These are phyloP conservation scores for Cryptococcus deneoformans DNA, from an alignment of 1,284 basidiomycete species.

Conservation along the genomic window DNA sequence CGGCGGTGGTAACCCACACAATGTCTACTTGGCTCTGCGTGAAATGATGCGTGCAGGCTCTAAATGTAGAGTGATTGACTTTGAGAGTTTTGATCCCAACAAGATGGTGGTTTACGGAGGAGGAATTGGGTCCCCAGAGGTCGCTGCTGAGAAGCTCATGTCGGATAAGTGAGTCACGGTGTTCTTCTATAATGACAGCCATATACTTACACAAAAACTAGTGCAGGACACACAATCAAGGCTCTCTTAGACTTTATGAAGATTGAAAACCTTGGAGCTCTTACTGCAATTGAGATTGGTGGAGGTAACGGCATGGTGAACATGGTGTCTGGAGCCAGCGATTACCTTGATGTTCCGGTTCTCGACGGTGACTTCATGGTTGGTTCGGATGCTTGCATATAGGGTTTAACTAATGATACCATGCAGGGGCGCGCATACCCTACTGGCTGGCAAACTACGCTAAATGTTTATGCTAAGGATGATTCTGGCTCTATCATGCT, in stretches of 20 bases:
- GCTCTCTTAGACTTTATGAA: slow-evolving; percentile 15
- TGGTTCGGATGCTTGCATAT: neutral
- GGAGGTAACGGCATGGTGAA: slow-evolving; percentile 60
- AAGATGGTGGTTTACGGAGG: slow-evolving; percentile 36
- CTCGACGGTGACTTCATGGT: slow-evolving; percentile 53
- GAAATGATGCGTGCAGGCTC: slow-evolving; percentile 32
- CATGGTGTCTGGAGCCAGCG: slow-evolving; percentile 46
- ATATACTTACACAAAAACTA: neutral
- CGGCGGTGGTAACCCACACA: slow-evolving; percentile 35
- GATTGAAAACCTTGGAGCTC: slow-evolving; percentile 14
- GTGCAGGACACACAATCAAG: neutral
- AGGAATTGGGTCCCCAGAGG: slow-evolving; percentile 57
- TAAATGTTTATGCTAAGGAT: slow-evolving; percentile 28
- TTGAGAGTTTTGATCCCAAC: slow-evolving; percentile 15
- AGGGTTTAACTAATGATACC: neutral
- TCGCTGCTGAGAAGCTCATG: slow-evolving; percentile 30
- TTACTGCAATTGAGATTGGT: slow-evolving; percentile 49
- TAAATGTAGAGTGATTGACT: slow-evolving; percentile 29
- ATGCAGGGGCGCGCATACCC: slow-evolving; percentile 21
- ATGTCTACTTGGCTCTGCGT: slow-evolving; percentile 21
- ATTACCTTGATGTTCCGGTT: slow-evolving; percentile 44
- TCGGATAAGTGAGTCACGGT: slow-evolving; percentile 5
- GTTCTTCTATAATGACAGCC: too few species aligned
- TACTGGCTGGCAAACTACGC: slow-evolving; percentile 31
- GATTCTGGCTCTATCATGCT: slow-evolving; percentile 20